These are phyloP conservation scores for Oldenlandia corymbosa DNA, from an alignment of 257 asterid species.

Conservation along the genomic window DNA sequence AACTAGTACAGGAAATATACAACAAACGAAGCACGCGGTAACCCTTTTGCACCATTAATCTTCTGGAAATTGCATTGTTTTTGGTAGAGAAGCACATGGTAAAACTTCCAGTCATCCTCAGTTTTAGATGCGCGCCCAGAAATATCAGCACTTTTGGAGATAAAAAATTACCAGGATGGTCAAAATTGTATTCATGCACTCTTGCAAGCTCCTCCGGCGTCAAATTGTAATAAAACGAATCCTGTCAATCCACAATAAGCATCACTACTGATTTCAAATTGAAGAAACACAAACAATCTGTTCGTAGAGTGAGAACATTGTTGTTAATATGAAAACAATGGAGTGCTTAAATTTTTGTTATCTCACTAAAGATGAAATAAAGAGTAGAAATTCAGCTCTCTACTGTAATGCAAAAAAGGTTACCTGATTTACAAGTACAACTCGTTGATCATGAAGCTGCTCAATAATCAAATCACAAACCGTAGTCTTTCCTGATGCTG, in stretches of 20 bases:
- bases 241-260: constrained; percentile 44
- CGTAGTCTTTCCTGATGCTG: constrained; percentile 97
- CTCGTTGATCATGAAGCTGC: constrained; percentile 98
- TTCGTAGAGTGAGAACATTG: neutral
- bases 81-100: neutral
- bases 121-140: neutral
- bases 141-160: neutral
- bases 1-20: neutral
- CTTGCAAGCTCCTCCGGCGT: constrained; percentile 73
- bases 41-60: too few relatives aligned
- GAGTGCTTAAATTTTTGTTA: neutral
- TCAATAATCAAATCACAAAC: constrained; percentile 98
- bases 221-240: constrained; percentile 85
- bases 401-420: neutral
- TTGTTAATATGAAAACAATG: neutral
- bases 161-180: constrained; percentile 83
- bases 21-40: neutral
- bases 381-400: too few relatives aligned
- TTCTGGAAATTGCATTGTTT: too few relatives aligned
- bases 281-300: neutral
- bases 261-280: neutral
- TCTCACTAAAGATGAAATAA: constrained; percentile 2
- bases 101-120: neutral
- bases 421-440: constrained; percentile 97
- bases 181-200: constrained; percentile 96